Base-by-base conservation (phyloP, 1,284 basidiomycete genomes). In the Taiwanofungus camphoratus region DNA sequence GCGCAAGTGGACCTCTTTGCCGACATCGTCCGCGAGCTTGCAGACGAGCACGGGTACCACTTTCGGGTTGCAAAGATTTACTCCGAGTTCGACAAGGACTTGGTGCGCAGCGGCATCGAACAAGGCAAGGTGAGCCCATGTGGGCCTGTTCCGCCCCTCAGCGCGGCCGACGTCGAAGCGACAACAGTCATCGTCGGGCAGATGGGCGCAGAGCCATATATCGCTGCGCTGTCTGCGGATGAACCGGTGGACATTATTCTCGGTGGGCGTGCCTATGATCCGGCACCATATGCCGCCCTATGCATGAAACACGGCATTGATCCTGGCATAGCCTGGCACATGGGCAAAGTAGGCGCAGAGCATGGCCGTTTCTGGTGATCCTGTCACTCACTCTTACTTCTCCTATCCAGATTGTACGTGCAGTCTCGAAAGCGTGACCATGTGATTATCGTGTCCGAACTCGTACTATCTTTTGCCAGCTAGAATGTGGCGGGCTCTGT, bases 61-160 rank as follows among this genome's bases (percentile, higher is more conserved):
- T 19, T 42, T 34, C 41, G 34, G 33, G 34, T 42, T 29, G 41
- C 41, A 3, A 42, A 42, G 21, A 42, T 42, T 16, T 42, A 42
- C 34, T 26, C 41, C n/a, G 41, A 42, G 34, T 42, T 42, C 34
- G 41, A 42, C 34, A 42, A 36, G 23, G 41, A 5, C n/a, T n/a
- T 30, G 3, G 41, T 42, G 6, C 6, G 13, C 5, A 36, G 12
- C 16, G 23, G 20, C 12, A 4, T 42, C 9, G 41, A 36, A n/a
- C 9, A 30, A 11, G 39, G 39, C 12, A 41, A 19, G 30, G 24
- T 42, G 16, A 18, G 16, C 21, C 41, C 41, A 11, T 42, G 41
- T 19, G 41, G 41, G 12, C 41, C 41, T 18, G 41, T 42, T 11
- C 41, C 41, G 7, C 24, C 32, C 4, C 34, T 42, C 11, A 42